phyloP scores from a whole-genome alignment of 2,329 filamentous ascomycete genomes.

The Venturia aucupariae region DNA sequence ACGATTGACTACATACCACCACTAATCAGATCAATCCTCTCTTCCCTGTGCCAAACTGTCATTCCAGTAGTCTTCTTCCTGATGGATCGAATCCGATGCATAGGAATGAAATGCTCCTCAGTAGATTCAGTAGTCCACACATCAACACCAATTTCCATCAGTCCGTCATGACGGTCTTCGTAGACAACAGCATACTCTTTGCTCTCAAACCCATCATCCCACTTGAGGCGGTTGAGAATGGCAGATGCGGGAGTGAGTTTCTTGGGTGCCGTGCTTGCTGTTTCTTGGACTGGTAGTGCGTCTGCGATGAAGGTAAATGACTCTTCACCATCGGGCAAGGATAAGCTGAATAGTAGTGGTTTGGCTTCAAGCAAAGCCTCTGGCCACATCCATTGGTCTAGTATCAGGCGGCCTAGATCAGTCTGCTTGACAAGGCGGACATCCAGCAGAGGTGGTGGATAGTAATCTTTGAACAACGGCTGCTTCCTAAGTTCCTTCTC shows the following conservation, averaged over 20 bases:
- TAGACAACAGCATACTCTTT: conserved; percentile 11
- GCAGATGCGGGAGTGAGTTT: conserved; percentile 5
- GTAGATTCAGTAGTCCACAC: conserved; percentile 1
- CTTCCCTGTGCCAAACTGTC: conserved; percentile 12
- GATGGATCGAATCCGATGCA: conserved; percentile 8
- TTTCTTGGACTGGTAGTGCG: background rate
- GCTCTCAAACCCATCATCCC: conserved; percentile 8
- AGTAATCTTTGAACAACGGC: conserved; percentile 9
- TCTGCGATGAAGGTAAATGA: background rate
- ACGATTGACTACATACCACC: background rate
- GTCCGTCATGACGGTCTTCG: conserved; percentile 11
- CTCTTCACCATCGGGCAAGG: background rate
- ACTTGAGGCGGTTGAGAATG: conserved; percentile 12
- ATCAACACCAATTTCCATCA: conserved; percentile 12
- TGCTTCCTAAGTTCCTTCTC: background rate
- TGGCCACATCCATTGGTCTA: conserved; percentile 10
- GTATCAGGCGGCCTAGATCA: background rate
- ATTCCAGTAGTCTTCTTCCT: conserved; percentile 8
- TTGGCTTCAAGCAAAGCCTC: background rate
- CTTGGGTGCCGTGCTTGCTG: background rate
- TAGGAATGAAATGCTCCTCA: conserved; percentile 13
- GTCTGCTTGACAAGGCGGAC: conserved; percentile 4
- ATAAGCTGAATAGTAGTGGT: conserved; percentile 3
- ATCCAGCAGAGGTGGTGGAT: background rate
- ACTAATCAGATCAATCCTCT: conserved; percentile 15